Percentiles rank a stretch among this genome's conserved stretches.
Evolutionary conservation across 129 eudicot genomes (phyloP).

Genomic region (Kitagawia praeruptora): DNA sequence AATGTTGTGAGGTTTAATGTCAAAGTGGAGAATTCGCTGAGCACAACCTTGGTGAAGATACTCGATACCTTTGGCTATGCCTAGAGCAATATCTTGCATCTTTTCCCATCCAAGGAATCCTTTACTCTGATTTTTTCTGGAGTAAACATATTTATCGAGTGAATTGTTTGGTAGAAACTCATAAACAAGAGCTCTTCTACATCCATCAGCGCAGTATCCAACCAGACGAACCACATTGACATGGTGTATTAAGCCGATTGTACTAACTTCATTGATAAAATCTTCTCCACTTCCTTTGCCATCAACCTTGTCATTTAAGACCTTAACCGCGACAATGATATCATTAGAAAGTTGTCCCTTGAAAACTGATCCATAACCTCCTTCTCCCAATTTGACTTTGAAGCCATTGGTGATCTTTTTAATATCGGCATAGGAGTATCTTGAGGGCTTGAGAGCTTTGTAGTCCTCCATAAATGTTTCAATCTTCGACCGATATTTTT

Average conservation of each 20-base stretch:
- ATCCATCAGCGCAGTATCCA: slow-evolving; percentile 2
- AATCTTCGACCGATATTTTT: neutral
- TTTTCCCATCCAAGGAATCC: neutral
- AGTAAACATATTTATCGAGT: neutral
- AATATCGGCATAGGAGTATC: slow-evolving; percentile 12
- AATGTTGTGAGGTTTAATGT: slow-evolving; percentile 3
- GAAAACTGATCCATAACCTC: slow-evolving; percentile 11
- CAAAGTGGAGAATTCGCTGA: neutral
- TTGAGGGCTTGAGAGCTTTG: slow-evolving; percentile 10
- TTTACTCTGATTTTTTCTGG: neutral
- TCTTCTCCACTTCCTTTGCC: slow-evolving; percentile 4
- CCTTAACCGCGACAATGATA: neutral
- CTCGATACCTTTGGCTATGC: neutral
- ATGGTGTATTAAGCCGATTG: slow-evolving; percentile 5
- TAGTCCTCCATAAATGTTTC: slow-evolving; percentile 12
- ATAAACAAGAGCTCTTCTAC: neutral
- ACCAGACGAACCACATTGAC: slow-evolving; percentile 4
- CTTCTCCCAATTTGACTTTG: slow-evolving; percentile 9
- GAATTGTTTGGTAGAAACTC: slow-evolving; percentile 6
- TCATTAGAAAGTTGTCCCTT: slow-evolving; percentile 12
- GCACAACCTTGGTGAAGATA: slow-evolving; percentile 9
- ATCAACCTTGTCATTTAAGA: neutral
- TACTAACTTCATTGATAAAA: slow-evolving; percentile 2
- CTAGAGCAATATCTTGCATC: neutral
- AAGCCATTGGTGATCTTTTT: neutral